Evolutionary conservation across 306 rosid genomes (phyloP), one percentile per base, ranked within the genome.

Genomic region (Canavalia ensiformis): DNA sequence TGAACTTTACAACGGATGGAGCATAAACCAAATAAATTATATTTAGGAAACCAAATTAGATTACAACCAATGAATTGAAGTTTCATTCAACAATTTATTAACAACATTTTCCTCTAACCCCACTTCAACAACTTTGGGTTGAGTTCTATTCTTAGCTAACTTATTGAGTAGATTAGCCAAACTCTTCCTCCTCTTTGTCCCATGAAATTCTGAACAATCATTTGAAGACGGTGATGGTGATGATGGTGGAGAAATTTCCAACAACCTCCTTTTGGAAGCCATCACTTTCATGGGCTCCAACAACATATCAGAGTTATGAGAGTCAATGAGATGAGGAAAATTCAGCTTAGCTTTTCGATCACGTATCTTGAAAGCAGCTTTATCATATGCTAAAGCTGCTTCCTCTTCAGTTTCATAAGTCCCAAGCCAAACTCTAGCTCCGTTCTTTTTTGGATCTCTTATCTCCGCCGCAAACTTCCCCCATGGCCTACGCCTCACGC

Each of bases 311-410:
- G 1, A 64, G n/a, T 65, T 25, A n/a, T 57, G 10, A 0, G 54
- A 34, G 37, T 58, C 76, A 28, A 81, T 74, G 10, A 82, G 81
- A 8, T 82, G 81, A 3, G 92, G 92, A 30, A 89, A 91, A 72
- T 91, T 91, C 34, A 91, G 85, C 78, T 91, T 91, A 0, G 97
- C 97, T 57, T 91, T 91, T 5, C 62, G 58, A 1, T 94, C 97
- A 0, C 92, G 87, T 77, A 91, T 87, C 41, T 84, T 81, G 47
- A 88, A 91, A 52, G 97, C 97, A 0, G 92, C 97, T 79, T 79
- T 85, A 39, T 91, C 97, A 29, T 88, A 91, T 42, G 97, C 97
- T 68, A 88, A 56, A 41, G 88, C 92, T 0, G 97, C 97, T 3
- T 87, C 84, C 81, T 84, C 84, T 0, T 90, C 87, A 0, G 80